Evolutionary conservation across 2,329 filamentous ascomycete species (phyloP), one percentile per base, ranked within the genome.

Genomic region (Botrytis pseudocinerea): DNA sequence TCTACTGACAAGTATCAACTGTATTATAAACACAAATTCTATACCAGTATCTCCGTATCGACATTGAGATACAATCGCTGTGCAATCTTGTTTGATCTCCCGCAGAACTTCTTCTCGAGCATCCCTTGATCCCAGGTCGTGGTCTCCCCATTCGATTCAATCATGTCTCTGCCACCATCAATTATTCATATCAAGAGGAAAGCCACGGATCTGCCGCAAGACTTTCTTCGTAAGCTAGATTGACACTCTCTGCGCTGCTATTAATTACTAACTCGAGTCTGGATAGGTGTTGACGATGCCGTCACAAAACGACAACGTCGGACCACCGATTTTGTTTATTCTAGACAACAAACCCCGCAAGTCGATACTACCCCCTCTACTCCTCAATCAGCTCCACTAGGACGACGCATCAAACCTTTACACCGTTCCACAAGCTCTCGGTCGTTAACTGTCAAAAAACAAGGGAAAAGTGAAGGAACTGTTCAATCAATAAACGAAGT

Each of bases 101-200:
- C 28, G n/a, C 18, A 65, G 28, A 48, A 22, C 32, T 5, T 25
- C n/a, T 60, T 8, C 48, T 46, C 32, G 25, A 32, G 9, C 35
- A 62, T 62, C 48, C 68, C 54, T 61, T 40, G 28, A n/a, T 44
- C 7, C 28, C 35, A 35, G n/a, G 9, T 66, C 25, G 20, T 35
- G 46, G 66, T 44, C 46, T 38, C 42, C 18, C 25, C 4, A 25
- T n/a, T 22, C 22, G 18, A 48, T 35, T n/a, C 25, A 70, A 72
- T n/a, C 70, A 80, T 80, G 78, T 78, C 79, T 76, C 73, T 80
- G 25, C 80, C 80, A 61, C 80, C 80, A 44, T 73, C 63, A 25
- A 77, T 76, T 12, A 75, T 81, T n/a, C 76, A 77, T 40, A 78
- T 81, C 74, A 81, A 81, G 76, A 75, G 80, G 60, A 81, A 80